phyloP scores from a whole-genome alignment of 306 rosid species.

The Cyamopsis tetragonoloba region DNA sequence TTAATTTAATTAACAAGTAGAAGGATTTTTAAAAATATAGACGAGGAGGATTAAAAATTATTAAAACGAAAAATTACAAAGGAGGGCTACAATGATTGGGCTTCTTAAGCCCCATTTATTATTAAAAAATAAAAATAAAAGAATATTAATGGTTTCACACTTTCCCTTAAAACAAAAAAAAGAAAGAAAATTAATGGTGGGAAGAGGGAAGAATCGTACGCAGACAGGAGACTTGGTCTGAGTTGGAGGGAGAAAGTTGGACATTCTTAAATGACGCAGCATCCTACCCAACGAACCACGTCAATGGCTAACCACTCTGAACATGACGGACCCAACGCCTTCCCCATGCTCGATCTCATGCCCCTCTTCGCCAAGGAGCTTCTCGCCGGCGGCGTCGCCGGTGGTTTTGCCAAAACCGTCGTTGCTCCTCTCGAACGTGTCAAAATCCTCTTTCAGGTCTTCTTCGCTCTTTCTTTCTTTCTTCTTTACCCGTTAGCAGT shows the following conservation, averaged over 20 bases:
- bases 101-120: background rate
- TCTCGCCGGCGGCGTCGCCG: constrained; percentile 82
- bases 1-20: too few relatives aligned
- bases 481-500: too few relatives aligned
- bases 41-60: too few relatives aligned
- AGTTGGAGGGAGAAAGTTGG: constrained; percentile 2
- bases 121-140: too few relatives aligned
- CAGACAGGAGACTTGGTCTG: background rate
- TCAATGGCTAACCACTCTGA: constrained; percentile 44
- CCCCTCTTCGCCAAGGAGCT: constrained; percentile 85
- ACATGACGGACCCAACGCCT: constrained; percentile 29
- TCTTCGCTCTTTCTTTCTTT: background rate
- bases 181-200: background rate
- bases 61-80: too few relatives aligned
- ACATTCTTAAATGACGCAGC: too few relatives aligned
- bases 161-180: too few relatives aligned
- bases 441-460: constrained; percentile 90
- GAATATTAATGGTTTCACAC: too few relatives aligned
- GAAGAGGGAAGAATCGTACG: background rate
- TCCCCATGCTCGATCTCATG: constrained; percentile 34
- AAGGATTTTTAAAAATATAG: too few relatives aligned
- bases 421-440: constrained; percentile 93
- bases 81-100: background rate
- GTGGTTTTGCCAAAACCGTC: constrained; percentile 69
- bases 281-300: too few relatives aligned